Percentiles rank a stretch among this genome's conserved stretches.
Evolutionary conservation across 192 early-diverging fungal genomes (phyloP).

Genomic region (Funneliformis mosseae): DNA sequence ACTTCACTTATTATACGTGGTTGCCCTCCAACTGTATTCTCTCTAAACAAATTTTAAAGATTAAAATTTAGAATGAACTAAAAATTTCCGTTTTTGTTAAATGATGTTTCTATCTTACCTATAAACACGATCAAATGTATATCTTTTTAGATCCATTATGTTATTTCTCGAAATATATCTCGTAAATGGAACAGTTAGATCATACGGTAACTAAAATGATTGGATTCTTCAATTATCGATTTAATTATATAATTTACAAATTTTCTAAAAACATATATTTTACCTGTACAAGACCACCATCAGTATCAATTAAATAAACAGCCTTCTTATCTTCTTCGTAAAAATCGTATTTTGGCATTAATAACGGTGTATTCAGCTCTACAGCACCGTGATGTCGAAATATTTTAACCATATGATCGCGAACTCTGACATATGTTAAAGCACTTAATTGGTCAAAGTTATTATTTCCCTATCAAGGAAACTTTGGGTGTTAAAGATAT

Average conservation of each 20-base stretch:
- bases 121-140: constrained; percentile 83
- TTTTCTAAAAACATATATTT: background rate
- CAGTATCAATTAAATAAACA: constrained; percentile 79
- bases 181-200: constrained; percentile 92
- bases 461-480: constrained; percentile 35
- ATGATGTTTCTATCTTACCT: constrained; percentile 3
- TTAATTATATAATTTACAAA: background rate
- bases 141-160: constrained; percentile 79
- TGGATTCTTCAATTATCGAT: background rate
- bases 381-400: constrained; percentile 86
- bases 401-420: constrained; percentile 73
- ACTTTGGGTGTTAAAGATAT: background rate
- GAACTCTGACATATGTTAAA: constrained; percentile 68
- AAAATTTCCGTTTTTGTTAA: background rate
- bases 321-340: constrained; percentile 70
- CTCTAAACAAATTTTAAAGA: constrained; percentile 32
- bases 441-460: constrained; percentile 61
- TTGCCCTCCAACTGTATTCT: constrained; percentile 84
- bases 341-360: constrained; percentile 78
- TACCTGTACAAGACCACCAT: constrained; percentile 73
- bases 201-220: constrained; percentile 66
- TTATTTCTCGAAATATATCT: constrained; percentile 76
- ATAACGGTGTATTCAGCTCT: constrained; percentile 76
- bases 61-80: background rate
- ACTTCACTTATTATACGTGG: constrained; percentile 76